Evolutionary conservation across 352 stramenopile species (phyloP).

Genomic region (Phytopythium delawarense): DNA sequence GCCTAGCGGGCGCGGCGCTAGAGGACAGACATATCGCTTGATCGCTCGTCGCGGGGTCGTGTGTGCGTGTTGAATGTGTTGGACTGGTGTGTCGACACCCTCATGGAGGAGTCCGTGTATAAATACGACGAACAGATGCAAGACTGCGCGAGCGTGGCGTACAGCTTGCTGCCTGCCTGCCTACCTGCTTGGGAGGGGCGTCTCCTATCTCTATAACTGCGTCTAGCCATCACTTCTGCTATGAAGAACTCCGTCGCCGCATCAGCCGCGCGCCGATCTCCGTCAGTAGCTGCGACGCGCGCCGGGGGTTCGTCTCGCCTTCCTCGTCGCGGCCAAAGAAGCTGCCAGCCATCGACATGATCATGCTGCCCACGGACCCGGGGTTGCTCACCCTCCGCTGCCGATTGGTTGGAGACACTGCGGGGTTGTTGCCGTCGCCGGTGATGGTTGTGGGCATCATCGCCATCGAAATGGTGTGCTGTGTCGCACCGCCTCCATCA

Average conservation of each 20-base stretch:
- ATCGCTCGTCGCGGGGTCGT: not conserved
- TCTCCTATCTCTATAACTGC: not conserved
- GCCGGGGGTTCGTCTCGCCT: conserved; percentile 19
- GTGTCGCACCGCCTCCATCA: not conserved
- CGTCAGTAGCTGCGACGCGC: conserved; percentile 38
- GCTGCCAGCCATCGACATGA: conserved; percentile 48
- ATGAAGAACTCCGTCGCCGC: not conserved
- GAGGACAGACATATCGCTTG: not conserved
- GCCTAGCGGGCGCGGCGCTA: conserved; percentile 9
- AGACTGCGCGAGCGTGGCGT: not conserved
- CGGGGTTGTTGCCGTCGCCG: not conserved
- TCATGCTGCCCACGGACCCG: conserved; percentile 52
- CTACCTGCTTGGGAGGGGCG: not conserved
- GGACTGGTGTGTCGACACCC: conserved; percentile 4
- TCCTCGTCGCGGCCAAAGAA: conserved; percentile 36
- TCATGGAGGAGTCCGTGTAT: conserved; percentile 9
- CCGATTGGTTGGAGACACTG: conserved; percentile 5
- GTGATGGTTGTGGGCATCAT: not conserved
- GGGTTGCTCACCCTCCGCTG: conserved; percentile 15
- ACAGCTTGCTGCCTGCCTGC: not conserved
- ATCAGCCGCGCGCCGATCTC: conserved; percentile 26
- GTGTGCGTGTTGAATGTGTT: not conserved
- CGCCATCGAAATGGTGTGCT: not conserved
- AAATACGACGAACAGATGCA: conserved; percentile 12
- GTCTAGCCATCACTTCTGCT: not conserved